Evolutionary conservation across 768 basidiomycete species (phyloP), one percentile per base, ranked within the genome.

Genomic region (Cystofilobasidium macerans): DNA sequence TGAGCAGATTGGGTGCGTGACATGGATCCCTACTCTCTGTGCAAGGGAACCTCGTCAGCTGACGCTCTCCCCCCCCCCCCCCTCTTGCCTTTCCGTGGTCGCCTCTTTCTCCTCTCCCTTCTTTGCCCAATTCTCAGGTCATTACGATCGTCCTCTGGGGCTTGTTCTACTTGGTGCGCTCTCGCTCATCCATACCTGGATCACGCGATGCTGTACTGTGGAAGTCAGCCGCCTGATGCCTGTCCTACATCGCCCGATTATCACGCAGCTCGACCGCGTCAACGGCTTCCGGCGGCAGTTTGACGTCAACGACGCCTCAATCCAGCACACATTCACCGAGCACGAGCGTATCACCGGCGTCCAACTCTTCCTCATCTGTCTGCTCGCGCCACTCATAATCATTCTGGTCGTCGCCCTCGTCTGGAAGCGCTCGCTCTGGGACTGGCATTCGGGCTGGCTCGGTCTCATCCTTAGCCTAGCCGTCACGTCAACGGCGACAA

Each of bases 381-480:
- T 43, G 43, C 14, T 64, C 42, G 56, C 57, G 3, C 63, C 63
- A 2, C 26, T n/a, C 30, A 32, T 64, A 43, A 58, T 64, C 57
- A 64, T 64, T 24, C 56, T 64, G 32, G 7, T 64, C 57, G 57
- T 48, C 20, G 57, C 63, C 7, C 24, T 47, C 14, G 28, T 47
- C 43, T 35, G 38, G 26, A 3, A 13, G 6, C 42, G 63, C 3
- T 45, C 40, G 7, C 13, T 58, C 20, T 64, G 63, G 63, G 56
- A 57, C 24, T 35, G 42, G 16, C 63, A 64, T 13, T 64, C 63
- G 11, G 63, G 63, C 0, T 58, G 56, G 63, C 57, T 64, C 0
- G 63, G 63, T 0, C 43, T 64, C 62, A 93, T 93, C 1, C 87
- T 93, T 72, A 80, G 90, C 65, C 80, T 82, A 57, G 95, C 95